These are phyloP conservation scores for Hyphodiscus hymeniophilus DNA, from an alignment of 495 filamentous ascomycete species.

Conservation along the genomic window DNA sequence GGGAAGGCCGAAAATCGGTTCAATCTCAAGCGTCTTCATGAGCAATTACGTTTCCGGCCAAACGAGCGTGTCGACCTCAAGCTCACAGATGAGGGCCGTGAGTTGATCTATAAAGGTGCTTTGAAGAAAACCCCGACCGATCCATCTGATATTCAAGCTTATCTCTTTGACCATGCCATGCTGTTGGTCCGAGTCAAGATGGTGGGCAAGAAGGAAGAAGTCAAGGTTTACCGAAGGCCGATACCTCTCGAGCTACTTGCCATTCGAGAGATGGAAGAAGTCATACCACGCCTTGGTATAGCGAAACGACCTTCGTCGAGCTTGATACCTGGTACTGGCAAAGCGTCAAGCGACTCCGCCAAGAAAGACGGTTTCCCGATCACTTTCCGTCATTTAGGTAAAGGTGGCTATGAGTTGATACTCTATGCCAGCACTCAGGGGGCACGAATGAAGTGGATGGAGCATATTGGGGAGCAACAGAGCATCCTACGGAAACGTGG, in stretches of 20 bases:
- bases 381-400: slow-evolving; percentile 97
- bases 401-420: slow-evolving; percentile 89
- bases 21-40: slow-evolving; percentile 84
- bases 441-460: slow-evolving; percentile 87
- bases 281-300: slow-evolving; percentile 74
- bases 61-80: slow-evolving; percentile 90
- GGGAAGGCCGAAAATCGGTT: slow-evolving; percentile 98
- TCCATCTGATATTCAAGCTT: slow-evolving; percentile 82
- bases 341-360: slow-evolving; percentile 32
- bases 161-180: slow-evolving; percentile 93
- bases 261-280: slow-evolving; percentile 93
- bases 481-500: slow-evolving; percentile 73
- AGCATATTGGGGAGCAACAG: slow-evolving; percentile 88
- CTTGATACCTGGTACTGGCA: slow-evolving; percentile 67
- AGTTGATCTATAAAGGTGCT: slow-evolving; percentile 84
- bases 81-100: slow-evolving; percentile 85
- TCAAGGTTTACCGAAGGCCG: slow-evolving; percentile 88
- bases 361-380: slow-evolving; percentile 82
- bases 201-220: slow-evolving; percentile 86
- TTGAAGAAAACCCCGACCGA: slow-evolving; percentile 89
- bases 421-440: slow-evolving; percentile 76
- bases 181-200: slow-evolving; percentile 82
- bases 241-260: slow-evolving; percentile 91
- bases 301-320: slow-evolving; percentile 83
- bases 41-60: slow-evolving; percentile 77